phyloP scores from a whole-genome alignment of 106 monocot genomes.

The Apostasia shenzhenica region DNA sequence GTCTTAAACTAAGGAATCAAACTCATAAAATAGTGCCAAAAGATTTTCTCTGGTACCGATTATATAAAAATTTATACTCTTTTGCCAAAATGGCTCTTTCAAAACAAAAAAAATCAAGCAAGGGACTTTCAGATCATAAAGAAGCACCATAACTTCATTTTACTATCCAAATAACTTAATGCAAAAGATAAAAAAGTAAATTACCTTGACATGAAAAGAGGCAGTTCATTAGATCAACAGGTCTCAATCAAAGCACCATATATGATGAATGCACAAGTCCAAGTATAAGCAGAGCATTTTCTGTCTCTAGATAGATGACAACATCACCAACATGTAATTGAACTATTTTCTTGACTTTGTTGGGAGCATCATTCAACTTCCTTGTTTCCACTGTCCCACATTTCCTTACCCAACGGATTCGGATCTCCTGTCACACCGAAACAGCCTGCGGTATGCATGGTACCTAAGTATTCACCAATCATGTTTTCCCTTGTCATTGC shows the following conservation, averaged over 20 bases:
- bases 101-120: no score
- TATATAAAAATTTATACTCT: no score
- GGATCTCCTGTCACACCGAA: constrained; percentile 87
- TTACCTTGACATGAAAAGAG: constrained; percentile 92
- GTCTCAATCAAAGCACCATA: constrained; percentile 92
- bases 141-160: no score
- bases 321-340: constrained; percentile 93
- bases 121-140: no score
- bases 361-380: constrained; percentile 91
- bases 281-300: constrained; percentile 68
- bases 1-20: no score
- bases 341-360: constrained; percentile 89
- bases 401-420: constrained; percentile 39
- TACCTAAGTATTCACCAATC: constrained; percentile 80
- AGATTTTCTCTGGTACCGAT: no score
- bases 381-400: constrained; percentile 87
- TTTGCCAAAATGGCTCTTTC: no score
- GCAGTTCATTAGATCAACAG: constrained; percentile 83
- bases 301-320: constrained; percentile 62
- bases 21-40: no score
- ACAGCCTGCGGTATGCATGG: constrained; percentile 74
- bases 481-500: constrained; percentile 91
- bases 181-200: neutral
- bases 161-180: neutral
- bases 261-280: constrained; percentile 82